Base-by-base conservation (phyloP, 176 grass and related monocot genomes). In the Zoysia pacifica region DNA sequence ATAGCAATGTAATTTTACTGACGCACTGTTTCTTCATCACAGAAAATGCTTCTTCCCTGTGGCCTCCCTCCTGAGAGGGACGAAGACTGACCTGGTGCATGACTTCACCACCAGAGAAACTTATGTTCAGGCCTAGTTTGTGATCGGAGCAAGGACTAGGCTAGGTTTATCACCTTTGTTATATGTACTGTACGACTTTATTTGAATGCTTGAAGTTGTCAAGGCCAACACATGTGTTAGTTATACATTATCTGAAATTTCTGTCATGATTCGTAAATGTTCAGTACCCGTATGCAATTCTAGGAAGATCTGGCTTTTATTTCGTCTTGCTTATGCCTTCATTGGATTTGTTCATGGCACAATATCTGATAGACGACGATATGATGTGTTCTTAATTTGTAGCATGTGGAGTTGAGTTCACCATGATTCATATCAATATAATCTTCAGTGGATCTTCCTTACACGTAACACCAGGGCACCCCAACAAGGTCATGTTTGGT, bases 11-110 rank as follows among this genome's bases (percentile, higher is more conserved):
- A 38, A 52, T 77, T 11, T 73, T 78, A 48, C 51, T 50, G 19
- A 58, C 47, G 4, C 38, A 5, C 4, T 52, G 10, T 81, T 65
- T 79, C 14, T 88, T 59, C 67, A 5, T 86, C 51, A 44, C 79
- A 97, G 94, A 97, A 97, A 97, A 97, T 97, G 91, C 73, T 93
- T 48, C 88, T 93, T 69, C 94, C 89, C 0, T 93, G 89, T 20
- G 82, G 91, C 5, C 87, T 93, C 48, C 89, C 86, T 86, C 94
- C 94, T 0, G 86, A 88, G 79, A 91, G 89, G 54, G 91, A 91
- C 1, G 91, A 97, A 83, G 94, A 97, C 59, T 97, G 70, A 60
- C 37, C 4, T 11, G 49, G 10, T 18, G 36, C 51, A 69, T 63
- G 48, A 44, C 46, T 51, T 15, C 2, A 59, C 52, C 11, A 63